Percentiles rank a stretch among this genome's conserved stretches.
Conservation (phyloP, 306 rosid species). For the Albizia julibrissin region DNA sequence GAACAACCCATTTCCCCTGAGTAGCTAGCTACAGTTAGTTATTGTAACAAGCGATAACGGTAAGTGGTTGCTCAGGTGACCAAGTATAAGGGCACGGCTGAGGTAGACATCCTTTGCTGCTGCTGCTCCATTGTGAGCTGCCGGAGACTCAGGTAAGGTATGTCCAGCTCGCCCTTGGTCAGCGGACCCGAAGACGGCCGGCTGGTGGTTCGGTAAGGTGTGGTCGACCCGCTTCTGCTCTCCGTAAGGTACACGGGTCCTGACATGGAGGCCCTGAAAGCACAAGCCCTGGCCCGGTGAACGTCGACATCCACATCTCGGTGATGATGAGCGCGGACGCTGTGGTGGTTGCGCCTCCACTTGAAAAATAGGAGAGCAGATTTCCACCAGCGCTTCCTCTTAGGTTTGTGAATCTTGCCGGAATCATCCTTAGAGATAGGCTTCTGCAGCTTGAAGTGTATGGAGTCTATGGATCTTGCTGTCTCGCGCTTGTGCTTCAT, state of each 20-base stretch:
- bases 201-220: conserved; percentile 56
- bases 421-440: conserved; percentile 77
- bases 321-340: neutral
- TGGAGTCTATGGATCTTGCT: conserved; percentile 76
- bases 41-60: neutral
- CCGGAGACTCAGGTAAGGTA: conserved; percentile 82
- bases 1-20: conserved; percentile 9
- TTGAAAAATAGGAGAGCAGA: conserved; percentile 75
- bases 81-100: conserved; percentile 80
- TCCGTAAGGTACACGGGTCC: conserved; percentile 86
- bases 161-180: conserved; percentile 54
- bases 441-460: conserved; percentile 86
- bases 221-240: conserved; percentile 65
- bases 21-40: neutral
- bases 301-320: conserved; percentile 37
- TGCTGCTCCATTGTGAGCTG: conserved; percentile 82
- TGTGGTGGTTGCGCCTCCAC: conserved; percentile 52
- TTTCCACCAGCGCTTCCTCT: conserved; percentile 89
- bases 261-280: conserved; percentile 72
- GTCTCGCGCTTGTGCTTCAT: conserved; percentile 72
- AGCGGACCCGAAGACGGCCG: conserved; percentile 74
- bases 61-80: conserved; percentile 42
- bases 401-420: conserved; percentile 51
- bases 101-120: conserved; percentile 68
- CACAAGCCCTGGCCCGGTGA: conserved; percentile 76